Evolutionary conservation across 768 basidiomycete species (phyloP), one percentile per base, ranked within the genome.

Genomic region (Hygrocybe coccinea): DNA sequence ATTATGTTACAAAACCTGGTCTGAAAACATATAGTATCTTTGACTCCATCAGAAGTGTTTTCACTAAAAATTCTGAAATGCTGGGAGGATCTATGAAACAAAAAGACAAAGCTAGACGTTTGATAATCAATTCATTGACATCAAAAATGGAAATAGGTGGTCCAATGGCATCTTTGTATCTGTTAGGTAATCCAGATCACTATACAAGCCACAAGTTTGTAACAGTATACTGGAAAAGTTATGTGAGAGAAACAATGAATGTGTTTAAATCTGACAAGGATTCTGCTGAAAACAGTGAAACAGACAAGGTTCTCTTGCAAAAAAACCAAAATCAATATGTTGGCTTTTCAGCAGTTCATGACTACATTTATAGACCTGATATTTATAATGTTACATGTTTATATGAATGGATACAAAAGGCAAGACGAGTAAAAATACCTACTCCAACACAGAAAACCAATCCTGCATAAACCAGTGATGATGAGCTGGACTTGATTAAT

Each of bases 1-100:
- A 70, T 45, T 71, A 71, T 52, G 61, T 69, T 4, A 67, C 67
- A 3, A 71, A 71, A 54, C 24, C 56, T 3, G 46, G 51, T 1
- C 45, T 69, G 15, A 68, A 65, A 34, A 67, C 64, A 10, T 54
- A 67, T 53, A 50, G 33, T 22, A 61, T 69, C 21, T 68, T 69
- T 21, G 55, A 57, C 14, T 50, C 60, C 34, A 57, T 68, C n/a
- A 57, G 54, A 52, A 22, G 48, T 17, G 44, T 46, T 46, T 46
- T 19, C 21, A 22, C n/a, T 5, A 17, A 22, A 12, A 46, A 22
- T 22, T 50, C 48, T 50, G 48, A 50, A 21, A 50, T 50, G 48
- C 48, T 50, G 48, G 29, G 48, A n/a, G 34, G 48, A 33, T 50
- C 48, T 4, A n/a, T 50, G 21, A 36, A 19, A 29, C 21, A 25